Conservation (phyloP, 345 rosid species). For the Moricandia moricandioides region DNA sequence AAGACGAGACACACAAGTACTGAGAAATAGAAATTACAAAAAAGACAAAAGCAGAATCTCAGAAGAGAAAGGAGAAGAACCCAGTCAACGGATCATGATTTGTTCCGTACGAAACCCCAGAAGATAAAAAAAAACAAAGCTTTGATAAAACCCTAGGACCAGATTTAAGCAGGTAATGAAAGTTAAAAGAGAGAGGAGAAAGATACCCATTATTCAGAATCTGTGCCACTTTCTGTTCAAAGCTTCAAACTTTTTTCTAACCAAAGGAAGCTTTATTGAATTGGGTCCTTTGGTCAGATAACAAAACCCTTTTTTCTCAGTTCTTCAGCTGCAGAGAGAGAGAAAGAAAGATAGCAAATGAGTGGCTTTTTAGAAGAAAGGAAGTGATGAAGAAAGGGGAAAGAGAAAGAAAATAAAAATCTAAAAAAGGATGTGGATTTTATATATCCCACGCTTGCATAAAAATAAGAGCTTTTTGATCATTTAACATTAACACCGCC, state of each 20-base stretch:
- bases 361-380: constrained; percentile 34
- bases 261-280: constrained; percentile 39
- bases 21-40: too few relatives aligned
- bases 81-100: constrained; percentile 63
- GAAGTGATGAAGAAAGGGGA: constrained; percentile 35
- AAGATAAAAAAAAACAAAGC: constrained; percentile 12
- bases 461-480: constrained; percentile 76
- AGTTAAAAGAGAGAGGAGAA: constrained; percentile 54
- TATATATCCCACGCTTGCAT: constrained; percentile 99
- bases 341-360: constrained; percentile 33
- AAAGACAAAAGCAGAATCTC: constrained; percentile 15
- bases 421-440: constrained; percentile 55
- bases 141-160: constrained; percentile 66
- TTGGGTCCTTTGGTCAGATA: constrained; percentile 39
- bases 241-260: constrained; percentile 39
- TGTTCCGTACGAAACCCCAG: constrained; percentile 51
- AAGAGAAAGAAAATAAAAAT: not conserved
- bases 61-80: constrained; percentile 38
- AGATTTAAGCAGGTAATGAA: constrained; percentile 44
- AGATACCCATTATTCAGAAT: constrained; percentile 78
- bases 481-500: constrained; percentile 85
- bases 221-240: constrained; percentile 57
- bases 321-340: constrained; percentile 30
- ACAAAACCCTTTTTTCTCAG: constrained; percentile 34
- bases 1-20: not conserved